These are phyloP conservation scores for Byssothecium circinans DNA, from an alignment of 2,329 filamentous ascomycete species.

Conservation along the genomic window DNA sequence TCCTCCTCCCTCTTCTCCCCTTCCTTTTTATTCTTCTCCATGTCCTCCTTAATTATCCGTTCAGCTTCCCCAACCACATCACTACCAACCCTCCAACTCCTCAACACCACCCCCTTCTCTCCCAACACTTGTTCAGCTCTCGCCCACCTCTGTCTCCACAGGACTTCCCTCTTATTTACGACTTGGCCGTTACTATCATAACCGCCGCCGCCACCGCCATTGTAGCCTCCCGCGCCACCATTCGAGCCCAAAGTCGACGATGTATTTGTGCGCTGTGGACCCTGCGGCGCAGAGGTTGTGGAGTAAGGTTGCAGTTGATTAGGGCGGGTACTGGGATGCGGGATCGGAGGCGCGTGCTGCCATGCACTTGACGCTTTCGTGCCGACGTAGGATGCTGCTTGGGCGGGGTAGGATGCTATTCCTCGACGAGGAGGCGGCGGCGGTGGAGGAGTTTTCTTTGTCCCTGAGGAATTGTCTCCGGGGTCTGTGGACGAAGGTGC, in stretches of 20 bases:
- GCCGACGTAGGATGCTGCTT: conserved; percentile 43
- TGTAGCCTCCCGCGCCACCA: conserved; percentile 7
- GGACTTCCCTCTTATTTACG: conserved; percentile 68
- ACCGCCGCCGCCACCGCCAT: conserved; percentile 17
- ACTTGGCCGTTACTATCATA: conserved; percentile 24
- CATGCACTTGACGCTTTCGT: conserved; percentile 41
- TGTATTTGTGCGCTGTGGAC: conserved; percentile 28
- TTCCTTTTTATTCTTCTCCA: conserved; percentile 43
- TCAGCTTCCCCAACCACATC: conserved; percentile 70
- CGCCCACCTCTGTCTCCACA: conserved; percentile 71
- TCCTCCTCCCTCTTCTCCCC: not conserved
- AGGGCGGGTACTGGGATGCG: conserved; percentile 29
- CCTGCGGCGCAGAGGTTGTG: conserved; percentile 22
- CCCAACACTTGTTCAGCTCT: conserved; percentile 66
- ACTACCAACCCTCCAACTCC: conserved; percentile 71
- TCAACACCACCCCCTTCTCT: conserved; percentile 66
- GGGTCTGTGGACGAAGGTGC: conserved; percentile 14
- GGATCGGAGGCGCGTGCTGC: conserved; percentile 37
- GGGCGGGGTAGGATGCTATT: conserved; percentile 40
- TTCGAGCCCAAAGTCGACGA: conserved; percentile 26
- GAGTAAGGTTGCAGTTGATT: conserved; percentile 30
- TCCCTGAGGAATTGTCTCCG: conserved; percentile 10
- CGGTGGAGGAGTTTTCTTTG: conserved; percentile 29
- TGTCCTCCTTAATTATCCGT: conserved; percentile 61
- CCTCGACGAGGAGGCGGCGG: conserved; percentile 43